These are phyloP conservation scores for Yamadazyma sp. DNA, from an alignment of 1,139 yeast genomes.

Conservation along the genomic window DNA sequence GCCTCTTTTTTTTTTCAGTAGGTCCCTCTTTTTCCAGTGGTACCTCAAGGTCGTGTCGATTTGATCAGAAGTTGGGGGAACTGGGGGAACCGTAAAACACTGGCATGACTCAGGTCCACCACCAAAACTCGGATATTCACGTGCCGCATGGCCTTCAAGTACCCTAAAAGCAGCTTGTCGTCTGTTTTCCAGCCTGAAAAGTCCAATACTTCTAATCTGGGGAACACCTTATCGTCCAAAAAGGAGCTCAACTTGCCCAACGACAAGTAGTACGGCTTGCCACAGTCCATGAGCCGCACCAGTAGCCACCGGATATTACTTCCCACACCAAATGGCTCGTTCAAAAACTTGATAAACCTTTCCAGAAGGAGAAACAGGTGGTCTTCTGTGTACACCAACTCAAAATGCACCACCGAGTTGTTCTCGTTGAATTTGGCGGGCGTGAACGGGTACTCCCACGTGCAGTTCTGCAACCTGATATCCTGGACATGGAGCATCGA, in stretches of 20 bases:
- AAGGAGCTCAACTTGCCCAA: slow-evolving; percentile 18
- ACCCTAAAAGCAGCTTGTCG: slow-evolving; percentile 5
- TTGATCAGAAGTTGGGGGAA: slow-evolving; percentile 1
- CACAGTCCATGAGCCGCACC: slow-evolving; percentile 16
- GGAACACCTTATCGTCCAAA: slow-evolving; percentile 18
- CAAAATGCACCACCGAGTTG: slow-evolving; percentile 22
- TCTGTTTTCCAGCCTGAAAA: slow-evolving; percentile 26
- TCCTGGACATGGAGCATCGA: slow-evolving; percentile 14
- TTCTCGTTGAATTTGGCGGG: slow-evolving; percentile 31
- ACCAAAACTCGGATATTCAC: not conserved
- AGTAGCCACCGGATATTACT: slow-evolving; percentile 21
- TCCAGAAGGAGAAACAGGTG: slow-evolving; percentile 40
- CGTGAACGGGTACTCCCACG: slow-evolving; percentile 48
- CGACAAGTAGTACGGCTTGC: slow-evolving; percentile 15
- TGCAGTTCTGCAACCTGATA: slow-evolving; percentile 30
- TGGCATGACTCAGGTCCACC: slow-evolving; percentile 1
- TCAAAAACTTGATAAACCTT: slow-evolving; percentile 32
- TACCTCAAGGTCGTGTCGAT: slow-evolving; percentile 1
- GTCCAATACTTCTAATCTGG: slow-evolving; percentile 19
- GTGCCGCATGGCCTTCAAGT: not conserved
- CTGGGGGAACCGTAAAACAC: not conserved
- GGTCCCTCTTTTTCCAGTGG: not conserved
- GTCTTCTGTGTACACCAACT: slow-evolving; percentile 26
- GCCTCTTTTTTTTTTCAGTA: not conserved
- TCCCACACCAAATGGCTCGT: slow-evolving; percentile 17